phyloP scores from a whole-genome alignment of 2,329 filamentous ascomycete genomes.

The Aureobasidium lini region DNA sequence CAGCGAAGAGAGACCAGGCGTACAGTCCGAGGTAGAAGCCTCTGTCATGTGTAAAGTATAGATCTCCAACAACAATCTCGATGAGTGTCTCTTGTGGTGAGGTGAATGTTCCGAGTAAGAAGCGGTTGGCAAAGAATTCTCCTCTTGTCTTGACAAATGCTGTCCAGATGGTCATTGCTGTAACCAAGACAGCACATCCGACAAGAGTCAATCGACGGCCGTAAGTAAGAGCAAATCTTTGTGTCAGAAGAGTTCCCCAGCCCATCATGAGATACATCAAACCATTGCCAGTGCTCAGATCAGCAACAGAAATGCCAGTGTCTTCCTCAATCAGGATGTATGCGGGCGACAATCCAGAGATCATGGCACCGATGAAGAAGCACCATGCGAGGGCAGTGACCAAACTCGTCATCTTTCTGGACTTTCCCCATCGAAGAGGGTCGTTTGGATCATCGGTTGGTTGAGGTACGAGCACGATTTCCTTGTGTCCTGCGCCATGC shows the following conservation, averaged over 20 bases:
- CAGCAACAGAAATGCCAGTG: constrained; percentile 17
- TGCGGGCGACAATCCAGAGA: no score
- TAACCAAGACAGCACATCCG: constrained; percentile 25
- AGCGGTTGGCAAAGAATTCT: no score
- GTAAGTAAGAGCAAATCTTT: constrained; percentile 39
- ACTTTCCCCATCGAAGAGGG: no score
- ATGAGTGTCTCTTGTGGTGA: background rate
- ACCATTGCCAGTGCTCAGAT: constrained; percentile 23
- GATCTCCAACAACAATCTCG: constrained; percentile 13
- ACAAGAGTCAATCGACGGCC: constrained; percentile 25
- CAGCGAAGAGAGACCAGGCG: constrained; percentile 24
- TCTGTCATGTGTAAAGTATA: constrained; percentile 17
- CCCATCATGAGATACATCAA: constrained; percentile 35
- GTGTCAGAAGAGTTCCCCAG: constrained; percentile 42
- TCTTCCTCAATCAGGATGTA: background rate
- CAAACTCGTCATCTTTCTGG: no score
- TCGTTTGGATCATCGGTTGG: no score
- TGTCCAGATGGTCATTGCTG: constrained; percentile 19
- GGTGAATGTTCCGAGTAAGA: no score
- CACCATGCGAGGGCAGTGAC: no score
- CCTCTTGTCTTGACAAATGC: constrained; percentile 4
- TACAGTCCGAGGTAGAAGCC: constrained; percentile 24
- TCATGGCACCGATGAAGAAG: no score
- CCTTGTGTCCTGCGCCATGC: no score
- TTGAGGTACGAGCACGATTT: no score